Conservation (phyloP, 2,329 filamentous ascomycete species). For the Curvularia spicifera region DNA sequence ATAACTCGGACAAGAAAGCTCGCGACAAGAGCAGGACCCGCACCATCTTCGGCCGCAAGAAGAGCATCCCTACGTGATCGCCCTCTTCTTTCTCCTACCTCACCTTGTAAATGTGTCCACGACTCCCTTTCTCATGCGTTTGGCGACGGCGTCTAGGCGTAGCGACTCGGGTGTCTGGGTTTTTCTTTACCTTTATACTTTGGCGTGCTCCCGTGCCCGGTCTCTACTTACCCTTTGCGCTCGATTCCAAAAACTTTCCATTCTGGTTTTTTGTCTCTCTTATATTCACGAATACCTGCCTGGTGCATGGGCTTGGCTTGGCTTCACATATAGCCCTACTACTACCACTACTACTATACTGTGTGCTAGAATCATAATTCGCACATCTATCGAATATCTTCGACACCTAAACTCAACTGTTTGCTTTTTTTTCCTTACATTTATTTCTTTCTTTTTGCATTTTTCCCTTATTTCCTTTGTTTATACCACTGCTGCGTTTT, state of each 20-base stretch:
- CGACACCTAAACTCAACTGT: constrained; percentile 15
- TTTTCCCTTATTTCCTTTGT: constrained; percentile 12
- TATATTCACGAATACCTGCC: constrained; percentile 33
- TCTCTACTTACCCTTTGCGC: constrained; percentile 17
- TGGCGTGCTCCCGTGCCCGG: constrained; percentile 1
- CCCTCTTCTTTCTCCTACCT: not conserved
- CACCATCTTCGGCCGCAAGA: constrained; percentile 72
- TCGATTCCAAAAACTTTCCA: constrained; percentile 17
- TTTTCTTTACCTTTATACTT: constrained; percentile 40
- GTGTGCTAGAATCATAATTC: constrained; percentile 3
- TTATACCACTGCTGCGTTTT: constrained; percentile 12
- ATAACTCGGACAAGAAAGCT: constrained; percentile 63
- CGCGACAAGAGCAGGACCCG: constrained; percentile 79
- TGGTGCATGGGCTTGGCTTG: constrained; percentile 27
- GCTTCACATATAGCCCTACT: not conserved
- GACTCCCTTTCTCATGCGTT: constrained; percentile 35
- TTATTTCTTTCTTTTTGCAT: not conserved
- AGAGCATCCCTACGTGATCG: constrained; percentile 42
- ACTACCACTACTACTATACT: not conserved
- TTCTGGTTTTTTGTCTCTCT: constrained; percentile 18
- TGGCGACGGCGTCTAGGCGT: constrained; percentile 44
- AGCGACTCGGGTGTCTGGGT: constrained; percentile 27
- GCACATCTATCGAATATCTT: constrained; percentile 15
- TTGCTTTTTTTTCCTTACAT: constrained; percentile 1
- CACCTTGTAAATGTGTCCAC: constrained; percentile 43